Base-by-base conservation (phyloP, 2,329 filamentous ascomycete species). In the Sordariomycetes sp. region DNA sequence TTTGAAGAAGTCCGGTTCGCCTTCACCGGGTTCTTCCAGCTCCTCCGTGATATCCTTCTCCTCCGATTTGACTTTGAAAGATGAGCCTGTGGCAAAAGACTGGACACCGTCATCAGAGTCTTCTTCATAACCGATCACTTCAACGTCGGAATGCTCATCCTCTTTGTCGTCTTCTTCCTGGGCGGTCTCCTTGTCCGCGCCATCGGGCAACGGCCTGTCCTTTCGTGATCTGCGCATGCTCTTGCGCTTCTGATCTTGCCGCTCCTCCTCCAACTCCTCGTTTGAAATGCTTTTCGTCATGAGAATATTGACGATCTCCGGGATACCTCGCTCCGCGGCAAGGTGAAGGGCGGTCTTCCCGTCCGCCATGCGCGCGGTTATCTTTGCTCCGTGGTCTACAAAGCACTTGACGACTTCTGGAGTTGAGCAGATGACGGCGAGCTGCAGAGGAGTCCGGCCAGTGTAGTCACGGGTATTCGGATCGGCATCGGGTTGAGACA, bases 271-370 rank as follows among this genome's bases (percentile, higher is more conserved):
- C 57, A 81, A 78, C 59, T 85, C 84, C 67, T 91, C 86, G 61
- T 94, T 94, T 34, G 80, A 78, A 59, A 82, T 80, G 65, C 89
- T 94, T 72, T 85, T 90, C 37, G 83, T 77, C 67, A 96, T 80
- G 14, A 96, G 73, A 8, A 85, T 81, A 61, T 79, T 85, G 62
- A 94, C 78, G 61, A 94, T 92, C 20, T 86, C 82, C 1, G 74
- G 67, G 62, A 83, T 74, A 0, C 90, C 90, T 24, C 86, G 79
- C 52, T 83, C 79, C 20, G 89, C 88, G 20, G 90, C 90, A 34
- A 95, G 74, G 69, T 96, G 90, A n/a, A 96, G 76, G 10, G 90
- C 87, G 2, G 89, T 95, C 63, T 83, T 81, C 3, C 90, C 90
- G 68, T 94, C 90, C 0, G 87, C 88, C 46, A 95, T 69, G 55